phyloP scores from a whole-genome alignment of 2,329 filamentous ascomycete species.

The Phialophora chinensis region DNA sequence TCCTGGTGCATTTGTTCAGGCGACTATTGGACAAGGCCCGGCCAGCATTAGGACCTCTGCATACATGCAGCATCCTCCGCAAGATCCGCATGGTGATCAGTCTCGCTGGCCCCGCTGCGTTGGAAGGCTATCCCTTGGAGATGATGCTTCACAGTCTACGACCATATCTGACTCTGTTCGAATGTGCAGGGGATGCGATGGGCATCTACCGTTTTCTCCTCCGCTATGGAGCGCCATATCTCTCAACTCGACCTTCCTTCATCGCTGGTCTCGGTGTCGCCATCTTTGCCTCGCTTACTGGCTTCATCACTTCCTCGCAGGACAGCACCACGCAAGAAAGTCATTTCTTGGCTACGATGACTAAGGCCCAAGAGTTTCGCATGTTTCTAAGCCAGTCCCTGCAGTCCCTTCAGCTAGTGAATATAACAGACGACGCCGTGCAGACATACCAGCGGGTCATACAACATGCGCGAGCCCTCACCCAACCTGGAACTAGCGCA shows the following conservation, averaged over 20 bases:
- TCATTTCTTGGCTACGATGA: constrained; percentile 77
- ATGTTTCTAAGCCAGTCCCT: constrained; percentile 78
- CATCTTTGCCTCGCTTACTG: constrained; percentile 76
- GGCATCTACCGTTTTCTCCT: constrained; percentile 87
- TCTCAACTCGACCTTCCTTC: constrained; percentile 73
- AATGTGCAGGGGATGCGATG: constrained; percentile 89
- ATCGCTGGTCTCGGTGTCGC: constrained; percentile 80
- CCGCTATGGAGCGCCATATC: constrained; percentile 67
- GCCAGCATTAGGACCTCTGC: constrained; percentile 80
- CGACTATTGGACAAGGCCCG: constrained; percentile 81
- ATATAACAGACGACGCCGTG: constrained; percentile 48
- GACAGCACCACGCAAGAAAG: constrained; percentile 83
- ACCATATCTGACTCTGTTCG: constrained; percentile 77
- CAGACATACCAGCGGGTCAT: constrained; percentile 58
- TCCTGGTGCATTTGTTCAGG: constrained; percentile 76
- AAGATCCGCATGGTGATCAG: constrained; percentile 83
- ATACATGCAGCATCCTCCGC: constrained; percentile 83
- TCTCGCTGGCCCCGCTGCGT: constrained; percentile 74
- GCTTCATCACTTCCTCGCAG: constrained; percentile 75
- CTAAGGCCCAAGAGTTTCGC: constrained; percentile 76
- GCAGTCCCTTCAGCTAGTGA: constrained; percentile 62
- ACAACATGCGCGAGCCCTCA: constrained; percentile 70
- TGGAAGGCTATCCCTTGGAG: constrained; percentile 81
- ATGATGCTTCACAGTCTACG: constrained; percentile 84
- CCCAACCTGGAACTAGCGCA: constrained; percentile 71